phyloP scores from a whole-genome alignment of 108 stramenopile genomes.

The Skeletonema grethae region DNA sequence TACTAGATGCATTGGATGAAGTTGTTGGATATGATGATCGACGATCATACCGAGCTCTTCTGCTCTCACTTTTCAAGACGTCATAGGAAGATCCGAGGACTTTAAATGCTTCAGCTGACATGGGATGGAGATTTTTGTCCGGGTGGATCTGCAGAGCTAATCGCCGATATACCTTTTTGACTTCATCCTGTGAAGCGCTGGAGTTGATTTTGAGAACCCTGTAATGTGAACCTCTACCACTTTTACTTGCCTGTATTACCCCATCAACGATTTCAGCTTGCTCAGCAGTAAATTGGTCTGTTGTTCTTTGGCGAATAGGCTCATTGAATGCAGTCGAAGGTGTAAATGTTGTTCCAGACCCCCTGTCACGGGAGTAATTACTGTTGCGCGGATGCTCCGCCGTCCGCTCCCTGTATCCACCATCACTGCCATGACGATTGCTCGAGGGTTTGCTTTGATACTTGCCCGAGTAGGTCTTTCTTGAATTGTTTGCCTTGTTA shows the following conservation, averaged over 20 bases:
- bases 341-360: background rate
- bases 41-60: background rate
- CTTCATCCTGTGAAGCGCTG: conserved; percentile 58
- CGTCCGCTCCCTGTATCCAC: too few relatives aligned
- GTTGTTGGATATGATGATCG: background rate
- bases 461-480: background rate
- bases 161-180: conserved; percentile 79
- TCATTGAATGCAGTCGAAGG: background rate
- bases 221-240: conserved; percentile 27
- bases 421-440: too few relatives aligned
- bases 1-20: background rate
- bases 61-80: conserved; percentile 69
- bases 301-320: background rate
- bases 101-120: conserved; percentile 16
- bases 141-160: conserved; percentile 86
- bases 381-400: background rate
- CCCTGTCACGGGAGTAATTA: background rate
- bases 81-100: conserved; percentile 29
- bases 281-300: background rate
- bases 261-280: background rate
- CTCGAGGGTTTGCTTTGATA: too few relatives aligned
- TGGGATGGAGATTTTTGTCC: conserved; percentile 82
- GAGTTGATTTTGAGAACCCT: conserved; percentile 54
- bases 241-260: background rate
- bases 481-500: background rate